Base-by-base conservation (phyloP, 768 basidiomycete genomes). In the Rhodotorula sphaerocarpa region DNA sequence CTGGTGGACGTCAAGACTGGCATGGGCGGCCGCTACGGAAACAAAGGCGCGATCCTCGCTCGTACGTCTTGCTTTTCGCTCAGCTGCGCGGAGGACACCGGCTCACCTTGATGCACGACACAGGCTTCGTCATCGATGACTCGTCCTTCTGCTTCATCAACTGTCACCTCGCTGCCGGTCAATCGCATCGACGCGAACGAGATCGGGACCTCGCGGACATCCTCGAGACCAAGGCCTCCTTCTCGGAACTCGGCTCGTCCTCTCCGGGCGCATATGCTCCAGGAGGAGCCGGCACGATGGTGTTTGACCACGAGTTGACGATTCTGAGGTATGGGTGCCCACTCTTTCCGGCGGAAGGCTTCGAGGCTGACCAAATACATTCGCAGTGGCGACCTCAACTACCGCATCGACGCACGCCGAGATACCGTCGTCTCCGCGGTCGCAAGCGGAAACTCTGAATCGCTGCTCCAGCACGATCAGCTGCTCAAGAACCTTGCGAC, bases 91-190 rank as follows among this genome's bases (percentile, higher is more conserved):
- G 7, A 7, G 10, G 43, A 44, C 9, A 28, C 39, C n/a, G n/a
- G n/a, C n/a, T 33, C 3, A 12, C 5, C n/a, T 34, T 44, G 7
- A 34, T n/a, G 20, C 11, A 2, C 16, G 3, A 7, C n/a, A n/a
- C 45, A 64, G 63, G 92, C 25, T 84, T 95, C 64, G 82, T 91
- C 11, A 80, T 97, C 48, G 90, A 90, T 63, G 90, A 96, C 74
- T 87, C 91, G 3, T 92, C 89, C 0, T 73, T 96, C 20, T 97
- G 93, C 76, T 86, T 95, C 71, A 83, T 97, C 77, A 99, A 99
- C 76, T 90, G 88, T 68, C 93, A 99, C 79, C 81, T 99, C 62
- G 93, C 69, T 9, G 89, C 90, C 10, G 93, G 93, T 2, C 92
- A 96, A 71, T 81, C 82, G 59, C 86, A 87, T 53, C 81, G 86